Base-by-base conservation (phyloP, 805 yeast genomes). In the Phaffomyces antillensis region DNA sequence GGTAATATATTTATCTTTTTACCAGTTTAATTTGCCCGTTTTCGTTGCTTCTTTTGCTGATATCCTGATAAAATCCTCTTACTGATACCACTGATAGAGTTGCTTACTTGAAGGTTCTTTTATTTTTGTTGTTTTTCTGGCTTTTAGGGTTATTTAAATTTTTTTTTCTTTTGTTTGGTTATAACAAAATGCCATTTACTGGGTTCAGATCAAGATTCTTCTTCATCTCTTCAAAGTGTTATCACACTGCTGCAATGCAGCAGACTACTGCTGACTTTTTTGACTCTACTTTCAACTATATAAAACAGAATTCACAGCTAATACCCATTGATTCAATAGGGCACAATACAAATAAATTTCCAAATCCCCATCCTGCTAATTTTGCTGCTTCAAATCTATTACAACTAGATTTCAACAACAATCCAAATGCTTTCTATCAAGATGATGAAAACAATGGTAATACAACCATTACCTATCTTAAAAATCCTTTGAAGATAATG, bases 131-230 rank as follows among this genome's bases (percentile, higher is more conserved):
- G 11, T 28, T 28, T 28, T 28, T 11, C 11, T 28, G 30, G 30
- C 30, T 28, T 11, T 9, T 26, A 26, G 12, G 28, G 28, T 28
- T 28, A 28, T 11, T 11, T 28, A 11, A 11, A 5, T 6, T 7
- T 8, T 26, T 11, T 11, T 11, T 28, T 28, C 12, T 28, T 28
- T 28, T 12, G 12, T 28, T 28, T 12, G 30, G 12, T 28, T 28
- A 28, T 44, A 47, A 46, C 41, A 53, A 50, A 23, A 67, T 68
- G 68, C 70, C 67, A 12, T 69, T 70, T 60, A 67, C 63, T 57
- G 64, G 67, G 41, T 62, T 68, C 56, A 68, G 66, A 52, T 59
- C 60, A 49, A 67, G 68, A 50, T 67, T 64, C 51, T 56, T 67
- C 38, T 60, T 59, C 41, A 28, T 40, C 34, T 47, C 59, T 30